Evolutionary conservation across 176 grass and related monocot species (phyloP), one percentile per base, ranked within the genome.

Genomic region (Cenchrus fungigraminus): DNA sequence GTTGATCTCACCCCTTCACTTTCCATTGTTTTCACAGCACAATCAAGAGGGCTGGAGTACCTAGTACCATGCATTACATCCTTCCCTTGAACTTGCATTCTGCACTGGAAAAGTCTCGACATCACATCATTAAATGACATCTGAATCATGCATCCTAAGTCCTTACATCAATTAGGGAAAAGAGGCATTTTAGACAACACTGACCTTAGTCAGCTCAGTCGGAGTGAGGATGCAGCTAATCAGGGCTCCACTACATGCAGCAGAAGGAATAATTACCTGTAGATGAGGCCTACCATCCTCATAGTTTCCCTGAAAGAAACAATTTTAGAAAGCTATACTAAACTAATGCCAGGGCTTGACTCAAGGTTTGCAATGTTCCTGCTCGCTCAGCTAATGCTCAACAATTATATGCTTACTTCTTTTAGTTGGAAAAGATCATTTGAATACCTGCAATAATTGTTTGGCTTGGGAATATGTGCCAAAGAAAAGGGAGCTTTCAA

Each of bases 61-160:
- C 82, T 90, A 58, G 88, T 9, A 80, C 79, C 76, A 88, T 79
- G 86, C 34, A 68, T 80, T 71, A 80, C 20, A 69, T 91, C 83
- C 87, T 95, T 98, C 68, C 95, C 95, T 92, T 98, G 95, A 85
- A 95, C 95, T 98, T 98, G 93, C 93, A 98, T 98, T 91, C 95
- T 98, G 92, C 95, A 95, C 93, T 98, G 93, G 79, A 98, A 42
- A 91, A 92, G 47, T 89, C 82, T 95, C 76, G 57, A 71, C 66
- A 86, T 94, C 91, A 90, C 74, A 92, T 89, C 75, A 88, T 71
- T 85, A 91, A 71, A 80, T 72, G 25, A 32, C 62, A 72, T 40
- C 70, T 45, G 69, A 89, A 86, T 87, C 52, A 81, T 78, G 78
- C 40, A 62, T 76, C 46, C 17, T 71, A 66, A 40, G 17, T 83